Evolutionary conservation across 2,329 filamentous ascomycete species (phyloP), one percentile per base, ranked within the genome.

Genomic region (Apiospora arundinis): DNA sequence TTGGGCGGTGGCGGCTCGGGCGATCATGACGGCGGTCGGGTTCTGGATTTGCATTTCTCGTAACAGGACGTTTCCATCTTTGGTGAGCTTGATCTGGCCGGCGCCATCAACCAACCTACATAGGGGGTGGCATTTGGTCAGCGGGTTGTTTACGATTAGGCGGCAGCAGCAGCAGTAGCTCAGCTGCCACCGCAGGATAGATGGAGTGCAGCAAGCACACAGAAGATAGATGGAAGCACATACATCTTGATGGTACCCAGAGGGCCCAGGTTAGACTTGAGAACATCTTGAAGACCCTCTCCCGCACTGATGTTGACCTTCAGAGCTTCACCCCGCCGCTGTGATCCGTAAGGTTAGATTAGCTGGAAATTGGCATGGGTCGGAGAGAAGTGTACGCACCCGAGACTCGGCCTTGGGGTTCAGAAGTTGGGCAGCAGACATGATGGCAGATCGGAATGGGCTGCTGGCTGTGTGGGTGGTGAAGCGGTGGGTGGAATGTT

Each of bases 371-470:
- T 16, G 4, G 16, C 42, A 42, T 32, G 71, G 72, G 71, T n/a
- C 69, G 70, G 71, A 69, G 45, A 71, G 67, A 73, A 74, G 69
- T 74, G 75, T 74, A 86, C 93, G 79, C 88, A 97, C 95, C 85
- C 96, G 92, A 79, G 95, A 98, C 87, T 99, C 96, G 80, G 96
- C 96, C 88, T 99, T 99, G 74, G 96, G 96, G 85, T 99, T 99
- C 76, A 99, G 92, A 80, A 99, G 92, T 87, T 98, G 95, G 81
- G 96, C 95, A 78, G 96, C 96, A 85, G 95, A 98, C 96, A 98
- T 98, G 74, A 76, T 83, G 74, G 56, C 18, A 23, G 56, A 40
- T 63, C 56, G 18, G 21, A 63, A 63, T 63, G 21, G 56, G 56
- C 56, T 63, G 56, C 56, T 63, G 21, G 32, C 56, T 63, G 56